phyloP scores from a whole-genome alignment of 2,329 filamentous ascomycete species.

The Arachnomyces sp. region DNA sequence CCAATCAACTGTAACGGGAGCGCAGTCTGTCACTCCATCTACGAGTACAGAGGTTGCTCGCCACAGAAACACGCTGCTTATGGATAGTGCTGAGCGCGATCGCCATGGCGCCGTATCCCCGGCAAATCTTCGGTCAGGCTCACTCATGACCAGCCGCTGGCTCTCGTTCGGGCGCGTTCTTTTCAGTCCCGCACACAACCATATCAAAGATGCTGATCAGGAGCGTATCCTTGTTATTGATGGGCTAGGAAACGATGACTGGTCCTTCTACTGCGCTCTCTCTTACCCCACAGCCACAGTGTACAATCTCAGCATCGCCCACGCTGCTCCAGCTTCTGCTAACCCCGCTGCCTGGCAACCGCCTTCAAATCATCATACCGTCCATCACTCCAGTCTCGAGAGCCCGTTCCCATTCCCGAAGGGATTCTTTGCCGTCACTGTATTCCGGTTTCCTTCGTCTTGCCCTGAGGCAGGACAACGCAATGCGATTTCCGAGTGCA shows the following conservation, averaged over 20 bases:
- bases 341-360: constrained; percentile 36
- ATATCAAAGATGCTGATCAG: constrained; percentile 32
- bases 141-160: constrained; percentile 44
- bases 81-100: constrained; percentile 35
- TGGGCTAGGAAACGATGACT: constrained; percentile 44
- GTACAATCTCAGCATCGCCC: constrained; percentile 34
- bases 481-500: constrained; percentile 41
- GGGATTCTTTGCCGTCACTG: constrained; percentile 38
- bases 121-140: constrained; percentile 42
- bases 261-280: constrained; percentile 45
- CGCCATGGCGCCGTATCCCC: constrained; percentile 33
- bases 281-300: constrained; percentile 39
- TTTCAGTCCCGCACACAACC: constrained; percentile 42
- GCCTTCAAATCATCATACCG: constrained; percentile 35
- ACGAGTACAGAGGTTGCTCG: constrained; percentile 19
- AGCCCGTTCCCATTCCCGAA: constrained; percentile 40
- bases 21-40: constrained; percentile 16
- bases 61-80: constrained; percentile 25
- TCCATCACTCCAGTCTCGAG: constrained; percentile 33
- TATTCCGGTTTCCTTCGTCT: constrained; percentile 39
- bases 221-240: constrained; percentile 41
- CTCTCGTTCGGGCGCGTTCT: constrained; percentile 43
- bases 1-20: constrained; percentile 21
- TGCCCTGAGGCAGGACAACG: constrained; percentile 36
- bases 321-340: constrained; percentile 22